phyloP scores from a whole-genome alignment of 2,329 filamentous ascomycete genomes.

The Tympanopsis confertula region DNA sequence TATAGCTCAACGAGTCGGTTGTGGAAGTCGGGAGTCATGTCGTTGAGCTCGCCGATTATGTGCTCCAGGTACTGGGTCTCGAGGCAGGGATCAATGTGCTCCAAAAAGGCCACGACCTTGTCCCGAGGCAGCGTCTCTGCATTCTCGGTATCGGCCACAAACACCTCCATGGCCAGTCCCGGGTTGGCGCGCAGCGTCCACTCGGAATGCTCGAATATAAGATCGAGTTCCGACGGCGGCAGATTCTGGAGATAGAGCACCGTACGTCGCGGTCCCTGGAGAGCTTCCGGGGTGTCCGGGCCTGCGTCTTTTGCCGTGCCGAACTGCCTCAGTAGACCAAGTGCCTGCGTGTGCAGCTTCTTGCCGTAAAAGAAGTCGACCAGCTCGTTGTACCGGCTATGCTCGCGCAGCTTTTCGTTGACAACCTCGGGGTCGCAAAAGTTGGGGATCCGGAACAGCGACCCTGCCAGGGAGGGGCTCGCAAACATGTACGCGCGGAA shows the following conservation, averaged over 20 bases:
- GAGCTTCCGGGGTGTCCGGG: conserved; percentile 17
- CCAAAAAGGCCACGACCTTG: conserved; percentile 63
- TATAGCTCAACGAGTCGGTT: conserved; percentile 66
- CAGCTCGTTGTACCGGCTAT: conserved; percentile 78
- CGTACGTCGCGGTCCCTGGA: conserved; percentile 74
- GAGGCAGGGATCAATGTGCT: conserved; percentile 54
- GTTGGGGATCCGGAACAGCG: conserved; percentile 88
- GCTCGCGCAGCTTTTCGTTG: conserved; percentile 81
- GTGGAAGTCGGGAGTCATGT: conserved; percentile 76
- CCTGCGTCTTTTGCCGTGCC: conserved; percentile 34
- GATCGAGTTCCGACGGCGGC: conserved; percentile 74
- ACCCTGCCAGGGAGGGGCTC: conserved; percentile 70
- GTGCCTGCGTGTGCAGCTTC: conserved; percentile 75
- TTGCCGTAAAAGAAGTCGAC: conserved; percentile 98
- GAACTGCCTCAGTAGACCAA: conserved; percentile 73
- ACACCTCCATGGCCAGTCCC: conserved; percentile 78
- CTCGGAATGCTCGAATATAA: conserved; percentile 81
- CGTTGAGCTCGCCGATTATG: conserved; percentile 75
- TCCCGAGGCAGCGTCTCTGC: conserved; percentile 78
- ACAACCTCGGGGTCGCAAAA: conserved; percentile 95
- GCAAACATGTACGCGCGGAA: conserved; percentile 95
- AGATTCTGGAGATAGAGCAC: conserved; percentile 84
- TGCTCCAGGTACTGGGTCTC: conserved; percentile 82
- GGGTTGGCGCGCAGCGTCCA: conserved; percentile 73
- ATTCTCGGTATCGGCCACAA: conserved; percentile 86